These are phyloP conservation scores for Pyrenophora graminea DNA, from an alignment of 2,329 filamentous ascomycete species.

Conservation along the genomic window DNA sequence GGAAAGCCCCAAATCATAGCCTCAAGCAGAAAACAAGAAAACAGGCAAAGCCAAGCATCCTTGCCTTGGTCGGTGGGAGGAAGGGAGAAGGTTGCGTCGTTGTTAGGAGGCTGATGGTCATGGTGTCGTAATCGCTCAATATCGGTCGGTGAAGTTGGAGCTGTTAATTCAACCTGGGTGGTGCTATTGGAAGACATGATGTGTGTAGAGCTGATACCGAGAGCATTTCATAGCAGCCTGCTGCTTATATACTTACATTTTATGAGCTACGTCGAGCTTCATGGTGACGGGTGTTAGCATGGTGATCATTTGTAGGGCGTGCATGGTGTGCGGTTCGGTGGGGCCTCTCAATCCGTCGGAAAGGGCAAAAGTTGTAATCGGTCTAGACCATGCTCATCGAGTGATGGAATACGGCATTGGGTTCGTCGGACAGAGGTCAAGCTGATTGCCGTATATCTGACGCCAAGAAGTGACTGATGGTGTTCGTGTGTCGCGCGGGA, in stretches of 20 bases:
- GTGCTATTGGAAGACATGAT: slow-evolving; percentile 24
- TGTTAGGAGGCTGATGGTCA: slow-evolving; percentile 4
- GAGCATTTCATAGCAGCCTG: neutral
- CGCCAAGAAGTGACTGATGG: neutral
- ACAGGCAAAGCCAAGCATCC: slow-evolving; percentile 36
- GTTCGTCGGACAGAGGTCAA: too few species aligned
- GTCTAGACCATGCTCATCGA: neutral
- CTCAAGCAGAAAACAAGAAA: slow-evolving; percentile 57
- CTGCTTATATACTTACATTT: neutral
- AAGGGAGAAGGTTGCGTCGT: slow-evolving; percentile 33
- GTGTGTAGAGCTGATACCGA: neutral
- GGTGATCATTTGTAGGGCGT: slow-evolving; percentile 26
- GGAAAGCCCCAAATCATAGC: slow-evolving; percentile 51
- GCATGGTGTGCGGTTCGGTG: slow-evolving; percentile 10
- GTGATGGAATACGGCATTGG: neutral
- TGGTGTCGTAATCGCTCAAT: slow-evolving; percentile 21
- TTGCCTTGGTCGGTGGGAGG: slow-evolving; percentile 38
- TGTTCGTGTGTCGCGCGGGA: slow-evolving; percentile 9
- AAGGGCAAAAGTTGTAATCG: neutral
- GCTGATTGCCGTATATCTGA: too few species aligned
- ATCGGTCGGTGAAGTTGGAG: slow-evolving; percentile 15
- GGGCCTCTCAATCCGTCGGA: slow-evolving; percentile 7
- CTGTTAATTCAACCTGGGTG: slow-evolving; percentile 19
- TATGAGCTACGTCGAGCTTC: neutral
- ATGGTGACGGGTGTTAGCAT: slow-evolving; percentile 1